phyloP scores from a whole-genome alignment of 495 filamentous ascomycete species.

The Tetracladium marchalianum region DNA sequence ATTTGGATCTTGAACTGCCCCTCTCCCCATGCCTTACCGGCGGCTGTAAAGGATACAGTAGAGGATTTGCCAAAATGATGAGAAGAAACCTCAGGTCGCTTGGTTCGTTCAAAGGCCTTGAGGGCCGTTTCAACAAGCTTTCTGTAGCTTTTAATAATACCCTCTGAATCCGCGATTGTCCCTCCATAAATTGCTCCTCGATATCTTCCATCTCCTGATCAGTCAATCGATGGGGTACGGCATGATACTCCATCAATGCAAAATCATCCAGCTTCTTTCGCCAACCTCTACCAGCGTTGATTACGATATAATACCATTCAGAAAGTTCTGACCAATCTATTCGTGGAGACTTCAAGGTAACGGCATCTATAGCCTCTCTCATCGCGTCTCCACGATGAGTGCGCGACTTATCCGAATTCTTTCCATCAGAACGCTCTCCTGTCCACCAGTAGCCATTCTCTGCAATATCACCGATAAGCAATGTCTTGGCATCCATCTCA shows the following conservation, averaged over 20 bases:
- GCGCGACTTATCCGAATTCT: slow-evolving; percentile 22
- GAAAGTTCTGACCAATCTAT: slow-evolving; percentile 67
- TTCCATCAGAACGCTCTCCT: slow-evolving; percentile 38
- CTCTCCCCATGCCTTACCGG: slow-evolving; percentile 21
- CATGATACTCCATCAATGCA: slow-evolving; percentile 17
- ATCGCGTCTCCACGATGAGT: slow-evolving; percentile 18
- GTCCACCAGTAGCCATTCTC: slow-evolving; percentile 86
- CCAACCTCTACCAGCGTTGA: slow-evolving; percentile 56
- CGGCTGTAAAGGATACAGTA: slow-evolving; percentile 40
- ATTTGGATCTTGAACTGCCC: slow-evolving; percentile 17
- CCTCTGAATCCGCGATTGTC: slow-evolving; percentile 55
- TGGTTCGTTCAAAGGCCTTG: slow-evolving; percentile 56
- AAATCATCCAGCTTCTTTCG: slow-evolving; percentile 36
- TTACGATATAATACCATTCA: slow-evolving; percentile 68
- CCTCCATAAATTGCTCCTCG: slow-evolving; percentile 52
- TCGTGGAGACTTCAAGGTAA: slow-evolving; percentile 54
- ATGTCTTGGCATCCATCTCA: slow-evolving; percentile 64
- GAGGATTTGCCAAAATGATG: slow-evolving; percentile 75
- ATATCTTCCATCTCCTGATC: slow-evolving; percentile 35
- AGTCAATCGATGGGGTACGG: slow-evolving; percentile 11
- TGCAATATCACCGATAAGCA: slow-evolving; percentile 68
- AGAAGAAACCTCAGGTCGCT: slow-evolving; percentile 72
- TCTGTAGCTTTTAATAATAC: slow-evolving; percentile 76
- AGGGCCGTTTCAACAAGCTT: slow-evolving; percentile 75
- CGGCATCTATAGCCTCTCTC: slow-evolving; percentile 18